Evolutionary conservation across 345 rosid species (phyloP).

Genomic region (Heritiera fomes): DNA sequence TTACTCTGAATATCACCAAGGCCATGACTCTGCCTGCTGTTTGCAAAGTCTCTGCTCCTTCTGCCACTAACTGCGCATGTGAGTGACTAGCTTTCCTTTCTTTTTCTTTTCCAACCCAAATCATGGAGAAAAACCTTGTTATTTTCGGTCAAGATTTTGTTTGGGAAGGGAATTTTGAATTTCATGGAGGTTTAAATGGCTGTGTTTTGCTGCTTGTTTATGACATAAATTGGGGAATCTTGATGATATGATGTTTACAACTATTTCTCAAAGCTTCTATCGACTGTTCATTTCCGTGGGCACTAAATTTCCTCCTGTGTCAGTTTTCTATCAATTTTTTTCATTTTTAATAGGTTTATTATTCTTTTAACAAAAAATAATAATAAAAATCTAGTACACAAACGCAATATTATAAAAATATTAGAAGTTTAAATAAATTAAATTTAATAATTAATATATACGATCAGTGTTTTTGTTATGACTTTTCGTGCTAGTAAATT

Average conservation of each 20-base stretch:
- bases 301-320: too few relatives aligned
- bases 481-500: too few relatives aligned
- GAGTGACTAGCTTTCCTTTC: conserved; percentile 23
- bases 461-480: too few relatives aligned
- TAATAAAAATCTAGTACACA: too few relatives aligned
- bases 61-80: conserved; percentile 67
- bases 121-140: not conserved
- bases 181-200: not conserved
- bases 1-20: conserved; percentile 71
- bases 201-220: not conserved
- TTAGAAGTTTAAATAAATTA: too few relatives aligned
- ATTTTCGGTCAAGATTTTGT: not conserved
- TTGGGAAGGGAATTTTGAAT: not conserved
- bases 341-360: too few relatives aligned
- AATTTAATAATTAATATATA: too few relatives aligned
- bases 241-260: not conserved
- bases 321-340: too few relatives aligned
- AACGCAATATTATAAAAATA: too few relatives aligned
- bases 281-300: too few relatives aligned
- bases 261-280: too few relatives aligned
- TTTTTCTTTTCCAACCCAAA: not conserved
- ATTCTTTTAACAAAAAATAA: too few relatives aligned
- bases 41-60: conserved; percentile 77
- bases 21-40: conserved; percentile 69
- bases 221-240: not conserved